phyloP scores from a whole-genome alignment of 345 rosid species.

The Populus davidiana region DNA sequence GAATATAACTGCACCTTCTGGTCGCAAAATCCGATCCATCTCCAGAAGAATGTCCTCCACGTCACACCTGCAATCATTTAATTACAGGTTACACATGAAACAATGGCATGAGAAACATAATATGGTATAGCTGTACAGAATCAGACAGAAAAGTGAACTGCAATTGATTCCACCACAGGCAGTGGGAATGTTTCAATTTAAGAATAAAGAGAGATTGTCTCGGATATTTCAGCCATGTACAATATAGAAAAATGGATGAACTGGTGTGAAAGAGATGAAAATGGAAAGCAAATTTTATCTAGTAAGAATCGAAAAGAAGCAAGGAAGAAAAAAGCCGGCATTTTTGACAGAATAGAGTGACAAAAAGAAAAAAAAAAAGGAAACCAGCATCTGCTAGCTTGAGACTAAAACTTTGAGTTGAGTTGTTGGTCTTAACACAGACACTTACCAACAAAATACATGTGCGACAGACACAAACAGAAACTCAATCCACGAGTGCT shows the following conservation, averaged over 20 bases:
- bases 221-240: neutral
- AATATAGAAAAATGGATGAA: neutral
- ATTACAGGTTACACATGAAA: neutral
- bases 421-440: neutral
- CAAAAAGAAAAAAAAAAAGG: neutral
- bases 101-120: neutral
- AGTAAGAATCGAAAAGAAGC: neutral
- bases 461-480: neutral
- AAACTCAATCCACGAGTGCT: neutral
- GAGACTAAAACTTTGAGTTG: neutral
- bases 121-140: neutral
- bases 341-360: neutral
- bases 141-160: neutral
- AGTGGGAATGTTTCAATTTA: neutral
- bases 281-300: neutral
- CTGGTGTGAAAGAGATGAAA: neutral
- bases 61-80: conserved; percentile 55
- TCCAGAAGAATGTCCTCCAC: conserved; percentile 85
- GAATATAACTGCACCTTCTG: conserved; percentile 92
- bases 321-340: neutral
- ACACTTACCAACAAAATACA: neutral
- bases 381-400: neutral
- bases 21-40: conserved; percentile 96
- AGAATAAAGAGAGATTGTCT: neutral
- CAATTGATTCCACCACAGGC: neutral